phyloP scores from a whole-genome alignment of 2,329 filamentous ascomycete species.

The Aspergillus brasiliensis region DNA sequence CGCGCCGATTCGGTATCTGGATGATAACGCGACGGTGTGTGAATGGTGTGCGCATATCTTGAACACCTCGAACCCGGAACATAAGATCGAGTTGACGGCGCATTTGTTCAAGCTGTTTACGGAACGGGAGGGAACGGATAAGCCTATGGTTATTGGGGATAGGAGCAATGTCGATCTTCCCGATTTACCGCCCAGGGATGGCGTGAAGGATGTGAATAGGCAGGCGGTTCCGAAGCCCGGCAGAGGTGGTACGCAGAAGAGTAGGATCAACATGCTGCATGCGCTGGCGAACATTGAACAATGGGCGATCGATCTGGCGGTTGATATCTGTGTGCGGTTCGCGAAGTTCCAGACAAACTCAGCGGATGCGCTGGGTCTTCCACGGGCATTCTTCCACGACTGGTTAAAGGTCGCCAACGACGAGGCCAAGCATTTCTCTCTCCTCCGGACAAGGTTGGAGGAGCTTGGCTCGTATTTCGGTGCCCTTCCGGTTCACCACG shows the following conservation, averaged over 20 bases:
- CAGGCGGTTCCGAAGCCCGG: conserved; percentile 45
- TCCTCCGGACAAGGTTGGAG: conserved; percentile 49
- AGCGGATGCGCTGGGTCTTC: conserved; percentile 31
- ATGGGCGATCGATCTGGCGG: conserved; percentile 53
- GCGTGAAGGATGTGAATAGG: conserved; percentile 43
- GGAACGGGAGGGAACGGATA: conserved; percentile 40
- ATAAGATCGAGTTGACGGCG: conserved; percentile 51
- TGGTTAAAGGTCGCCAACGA: conserved; percentile 53
- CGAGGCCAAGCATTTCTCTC: conserved; percentile 52
- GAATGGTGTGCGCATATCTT: conserved; percentile 53
- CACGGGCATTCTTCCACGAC: conserved; percentile 51
- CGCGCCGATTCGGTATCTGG: conserved; percentile 34
- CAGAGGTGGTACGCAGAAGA: conserved; percentile 48
- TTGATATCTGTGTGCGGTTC: conserved; percentile 52
- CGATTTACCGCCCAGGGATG: conserved; percentile 46
- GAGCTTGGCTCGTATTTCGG: conserved; percentile 50
- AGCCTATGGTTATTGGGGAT: conserved; percentile 47
- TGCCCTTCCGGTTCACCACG: conserved; percentile 50
- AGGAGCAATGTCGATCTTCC: conserved; percentile 40
- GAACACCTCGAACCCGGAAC: conserved; percentile 49
- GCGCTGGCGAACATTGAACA: conserved; percentile 53
- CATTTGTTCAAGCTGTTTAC: conserved; percentile 48
- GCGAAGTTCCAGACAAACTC: conserved; percentile 45
- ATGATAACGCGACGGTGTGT: conserved; percentile 47
- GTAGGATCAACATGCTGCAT: conserved; percentile 51